Evolutionary conservation across 2,329 filamentous ascomycete genomes (phyloP).

Genomic region (Aspergillus terreus): DNA sequence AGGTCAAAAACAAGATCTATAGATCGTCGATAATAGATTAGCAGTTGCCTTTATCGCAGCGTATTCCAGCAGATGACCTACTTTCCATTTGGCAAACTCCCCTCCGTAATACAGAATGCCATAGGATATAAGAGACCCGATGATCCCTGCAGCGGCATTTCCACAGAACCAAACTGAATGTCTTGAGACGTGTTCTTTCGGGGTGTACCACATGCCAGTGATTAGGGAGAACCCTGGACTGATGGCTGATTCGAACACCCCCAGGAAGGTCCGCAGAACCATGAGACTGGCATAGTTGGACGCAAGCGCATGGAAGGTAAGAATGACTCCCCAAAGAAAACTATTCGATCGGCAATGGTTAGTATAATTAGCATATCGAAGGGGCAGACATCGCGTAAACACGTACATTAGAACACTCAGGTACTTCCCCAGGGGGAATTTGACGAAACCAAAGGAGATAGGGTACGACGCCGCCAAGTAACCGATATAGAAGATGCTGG

Average conservation of each 20-base stretch:
- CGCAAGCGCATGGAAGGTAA: conserved; percentile 26
- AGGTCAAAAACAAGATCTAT: conserved; percentile 16
- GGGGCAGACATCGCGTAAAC: background rate
- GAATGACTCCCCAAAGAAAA: conserved; percentile 28
- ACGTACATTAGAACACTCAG: conserved; percentile 19
- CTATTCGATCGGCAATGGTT: background rate
- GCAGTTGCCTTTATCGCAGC: too few species aligned
- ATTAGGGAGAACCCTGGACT: conserved; percentile 32
- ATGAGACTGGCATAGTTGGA: conserved; percentile 35
- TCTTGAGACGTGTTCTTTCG: conserved; percentile 21
- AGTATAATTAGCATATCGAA: background rate
- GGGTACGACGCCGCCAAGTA: conserved; percentile 30
- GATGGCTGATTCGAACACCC: conserved; percentile 37
- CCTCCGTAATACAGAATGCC: conserved; percentile 16
- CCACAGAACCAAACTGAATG: conserved; percentile 23
- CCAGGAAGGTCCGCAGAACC: conserved; percentile 38
- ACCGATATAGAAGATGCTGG: conserved; percentile 24
- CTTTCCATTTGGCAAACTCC: conserved; percentile 11
- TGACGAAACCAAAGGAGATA: conserved; percentile 30
- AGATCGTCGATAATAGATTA: background rate
- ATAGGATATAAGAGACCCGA: conserved; percentile 19
- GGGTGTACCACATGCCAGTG: conserved; percentile 26
- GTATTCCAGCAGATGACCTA: background rate
- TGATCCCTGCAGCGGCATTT: conserved; percentile 19
- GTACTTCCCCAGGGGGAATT: conserved; percentile 31